Conservation (phyloP, 345 rosid species). For the Cardiospermum halicacabum region DNA sequence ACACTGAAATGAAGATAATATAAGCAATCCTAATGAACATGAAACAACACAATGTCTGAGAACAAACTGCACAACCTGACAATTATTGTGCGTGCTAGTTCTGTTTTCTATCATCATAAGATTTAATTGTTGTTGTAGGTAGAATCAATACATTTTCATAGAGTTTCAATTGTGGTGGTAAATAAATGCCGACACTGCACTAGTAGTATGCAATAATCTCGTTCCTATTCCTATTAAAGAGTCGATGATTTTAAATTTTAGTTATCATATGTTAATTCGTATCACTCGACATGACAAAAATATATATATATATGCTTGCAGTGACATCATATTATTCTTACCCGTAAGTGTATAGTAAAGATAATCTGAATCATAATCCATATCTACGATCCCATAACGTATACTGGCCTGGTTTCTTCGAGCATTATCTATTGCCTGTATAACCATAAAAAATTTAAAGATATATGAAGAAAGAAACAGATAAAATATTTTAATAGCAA, state of each 20-base stretch:
- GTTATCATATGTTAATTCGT: too few relatives aligned
- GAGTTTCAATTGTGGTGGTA: too few relatives aligned
- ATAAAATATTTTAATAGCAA: not conserved
- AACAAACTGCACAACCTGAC: not conserved
- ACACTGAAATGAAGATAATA: too few relatives aligned
- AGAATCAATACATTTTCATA: not conserved
- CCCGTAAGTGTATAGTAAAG: not conserved
- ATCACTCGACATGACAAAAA: too few relatives aligned
- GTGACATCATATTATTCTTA: not conserved
- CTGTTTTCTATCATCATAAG: not conserved
- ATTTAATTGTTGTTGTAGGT: too few relatives aligned
- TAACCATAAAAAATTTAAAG: not conserved
- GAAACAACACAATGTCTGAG: not conserved
- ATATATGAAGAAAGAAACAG: not conserved
- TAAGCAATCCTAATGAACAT: too few relatives aligned
- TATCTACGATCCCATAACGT: not conserved
- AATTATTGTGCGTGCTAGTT: not conserved
- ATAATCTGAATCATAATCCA: not conserved
- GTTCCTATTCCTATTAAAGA: too few relatives aligned
- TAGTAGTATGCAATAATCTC: too few relatives aligned
- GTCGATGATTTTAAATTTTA: too few relatives aligned
- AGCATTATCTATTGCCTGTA: slow-evolving; percentile 7
- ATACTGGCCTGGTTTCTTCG: slow-evolving; percentile 1
- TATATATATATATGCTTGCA: too few relatives aligned
- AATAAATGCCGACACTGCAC: too few relatives aligned